phyloP scores from a whole-genome alignment of 2,329 filamentous ascomycete species.

The Ophiostoma australiae region DNA sequence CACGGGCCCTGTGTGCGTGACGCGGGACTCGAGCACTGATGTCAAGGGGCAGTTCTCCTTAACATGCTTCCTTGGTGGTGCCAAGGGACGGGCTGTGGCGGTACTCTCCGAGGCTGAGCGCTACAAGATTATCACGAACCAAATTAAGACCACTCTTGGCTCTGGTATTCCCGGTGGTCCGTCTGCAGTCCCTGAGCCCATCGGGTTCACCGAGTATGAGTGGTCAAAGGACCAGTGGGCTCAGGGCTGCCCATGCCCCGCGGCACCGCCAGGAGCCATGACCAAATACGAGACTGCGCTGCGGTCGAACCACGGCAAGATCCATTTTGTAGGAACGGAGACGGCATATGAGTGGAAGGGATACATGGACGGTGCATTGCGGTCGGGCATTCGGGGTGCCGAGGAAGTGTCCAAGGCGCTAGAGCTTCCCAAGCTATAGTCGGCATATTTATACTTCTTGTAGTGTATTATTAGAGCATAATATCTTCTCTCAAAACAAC shows the following conservation, averaged over 20 bases:
- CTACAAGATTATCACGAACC: background rate
- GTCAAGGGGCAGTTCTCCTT: slow-evolving; percentile 33
- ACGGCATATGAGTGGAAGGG: slow-evolving; percentile 50
- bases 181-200: background rate
- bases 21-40: slow-evolving; percentile 23
- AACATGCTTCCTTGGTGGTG: slow-evolving; percentile 41
- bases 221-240: slow-evolving; percentile 22
- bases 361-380: slow-evolving; percentile 55
- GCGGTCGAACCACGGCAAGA: slow-evolving; percentile 36
- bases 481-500: background rate
- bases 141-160: slow-evolving; percentile 17
- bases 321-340: slow-evolving; percentile 50
- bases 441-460: background rate
- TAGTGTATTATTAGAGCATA: background rate
- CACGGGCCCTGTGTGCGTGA: slow-evolving; percentile 16
- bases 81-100: slow-evolving; percentile 35
- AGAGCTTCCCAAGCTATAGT: slow-evolving; percentile 18
- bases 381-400: slow-evolving; percentile 46
- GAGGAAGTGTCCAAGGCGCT: slow-evolving; percentile 36
- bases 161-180: background rate
- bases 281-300: slow-evolving; percentile 29
- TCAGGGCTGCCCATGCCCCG: slow-evolving; percentile 24
- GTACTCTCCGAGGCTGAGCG: slow-evolving; percentile 24
- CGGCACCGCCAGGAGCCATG: slow-evolving; percentile 20
- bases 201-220: slow-evolving; percentile 22